phyloP scores from a whole-genome alignment of 2,329 filamentous ascomycete species.

The Oidium heveae region DNA sequence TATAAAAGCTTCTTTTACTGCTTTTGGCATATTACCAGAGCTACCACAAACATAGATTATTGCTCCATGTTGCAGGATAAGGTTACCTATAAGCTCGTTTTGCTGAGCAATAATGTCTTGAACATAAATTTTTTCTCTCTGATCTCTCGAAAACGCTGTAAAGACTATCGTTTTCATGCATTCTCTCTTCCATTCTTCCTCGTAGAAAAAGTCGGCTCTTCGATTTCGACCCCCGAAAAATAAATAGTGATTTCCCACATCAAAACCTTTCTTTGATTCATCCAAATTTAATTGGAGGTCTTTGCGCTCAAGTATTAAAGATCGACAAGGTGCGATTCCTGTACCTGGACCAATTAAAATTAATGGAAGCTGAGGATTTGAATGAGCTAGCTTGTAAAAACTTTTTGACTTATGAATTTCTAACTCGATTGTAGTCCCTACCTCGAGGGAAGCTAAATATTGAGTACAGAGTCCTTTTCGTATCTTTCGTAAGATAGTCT shows the following conservation, averaged over 20 bases:
- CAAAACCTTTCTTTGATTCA: constrained; percentile 5
- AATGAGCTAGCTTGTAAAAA: constrained; percentile 19
- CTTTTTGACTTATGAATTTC: not conserved
- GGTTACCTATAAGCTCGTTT: constrained; percentile 16
- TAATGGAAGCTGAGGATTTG: constrained; percentile 23
- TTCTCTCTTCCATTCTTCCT: constrained; percentile 38
- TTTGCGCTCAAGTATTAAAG: constrained; percentile 49
- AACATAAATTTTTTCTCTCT: constrained; percentile 37
- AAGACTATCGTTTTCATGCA: constrained; percentile 25
- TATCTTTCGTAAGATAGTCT: constrained; percentile 61
- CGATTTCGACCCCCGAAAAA: constrained; percentile 69
- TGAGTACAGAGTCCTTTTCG: constrained; percentile 75
- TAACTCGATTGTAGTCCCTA: not conserved
- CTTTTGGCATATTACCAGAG: constrained; percentile 46
- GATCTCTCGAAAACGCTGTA: constrained; percentile 48
- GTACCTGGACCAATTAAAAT: constrained; percentile 69
- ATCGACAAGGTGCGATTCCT: constrained; percentile 62
- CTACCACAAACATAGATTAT: constrained; percentile 30
- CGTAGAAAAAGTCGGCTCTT: constrained; percentile 57
- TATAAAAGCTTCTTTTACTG: constrained; percentile 39
- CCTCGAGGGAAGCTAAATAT: constrained; percentile 36
- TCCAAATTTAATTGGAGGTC: constrained; percentile 8
- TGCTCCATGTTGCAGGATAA: constrained; percentile 24
- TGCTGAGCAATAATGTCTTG: constrained; percentile 19
- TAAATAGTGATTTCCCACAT: constrained; percentile 22